Conservation (phyloP, 1,284 basidiomycete species). For the Rhodotorula sp. region DNA sequence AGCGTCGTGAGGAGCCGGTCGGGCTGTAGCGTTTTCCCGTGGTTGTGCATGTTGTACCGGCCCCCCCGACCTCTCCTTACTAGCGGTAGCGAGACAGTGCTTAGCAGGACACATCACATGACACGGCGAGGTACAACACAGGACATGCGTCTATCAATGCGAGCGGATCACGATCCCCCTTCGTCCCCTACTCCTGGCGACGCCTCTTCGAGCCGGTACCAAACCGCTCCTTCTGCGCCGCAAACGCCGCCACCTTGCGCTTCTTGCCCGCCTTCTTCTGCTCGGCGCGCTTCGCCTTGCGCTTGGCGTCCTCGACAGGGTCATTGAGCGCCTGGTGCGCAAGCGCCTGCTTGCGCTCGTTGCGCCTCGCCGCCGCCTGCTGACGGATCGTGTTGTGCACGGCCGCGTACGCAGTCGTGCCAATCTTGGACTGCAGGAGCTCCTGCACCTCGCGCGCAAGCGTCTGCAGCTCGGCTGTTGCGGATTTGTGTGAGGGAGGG, state of each 20-base stretch:
- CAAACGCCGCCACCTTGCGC: conserved; percentile 12
- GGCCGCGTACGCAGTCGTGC: conserved; percentile 74
- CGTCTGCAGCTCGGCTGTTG: conserved; percentile 77
- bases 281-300: conserved; percentile 60
- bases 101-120: neutral
- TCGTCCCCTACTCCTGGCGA: neutral
- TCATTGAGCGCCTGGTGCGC: conserved; percentile 67
- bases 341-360: conserved; percentile 69
- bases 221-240: conserved; percentile 12
- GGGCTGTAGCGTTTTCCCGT: neutral
- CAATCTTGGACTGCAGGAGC: conserved; percentile 81
- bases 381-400: conserved; percentile 80
- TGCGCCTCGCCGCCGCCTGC: conserved; percentile 65
- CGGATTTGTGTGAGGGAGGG: neutral
- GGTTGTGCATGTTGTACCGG: neutral
- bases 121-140: neutral
- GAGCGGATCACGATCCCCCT: neutral
- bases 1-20: neutral
- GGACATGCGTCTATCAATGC: neutral
- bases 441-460: conserved; percentile 84
- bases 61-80: no score
- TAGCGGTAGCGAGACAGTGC: no score
- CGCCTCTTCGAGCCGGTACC: conserved; percentile 9
- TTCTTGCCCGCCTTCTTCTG: conserved; percentile 56
- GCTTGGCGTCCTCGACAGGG: conserved; percentile 70